Conservation (phyloP, 129 eudicot genomes). For the Saposhnikovia divaricata region DNA sequence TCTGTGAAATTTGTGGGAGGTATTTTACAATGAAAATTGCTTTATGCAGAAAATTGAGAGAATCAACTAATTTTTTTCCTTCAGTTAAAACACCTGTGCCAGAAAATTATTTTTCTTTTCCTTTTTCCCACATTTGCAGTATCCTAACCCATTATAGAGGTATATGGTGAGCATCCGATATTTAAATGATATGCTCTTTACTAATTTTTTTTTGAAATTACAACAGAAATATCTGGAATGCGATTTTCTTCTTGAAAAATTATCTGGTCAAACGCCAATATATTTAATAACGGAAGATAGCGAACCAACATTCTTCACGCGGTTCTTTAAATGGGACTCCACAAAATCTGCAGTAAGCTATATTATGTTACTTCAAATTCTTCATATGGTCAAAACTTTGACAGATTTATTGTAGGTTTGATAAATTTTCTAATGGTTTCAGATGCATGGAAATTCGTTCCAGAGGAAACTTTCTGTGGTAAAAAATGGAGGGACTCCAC, state of each 20-base stretch:
- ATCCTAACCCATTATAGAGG: not conserved
- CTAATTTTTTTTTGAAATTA: not conserved
- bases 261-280: slow-evolving; percentile 54
- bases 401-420: not conserved
- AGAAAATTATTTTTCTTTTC: not conserved
- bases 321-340: slow-evolving; percentile 82
- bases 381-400: not conserved
- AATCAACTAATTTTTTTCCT: not conserved
- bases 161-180: not conserved
- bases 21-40: not conserved
- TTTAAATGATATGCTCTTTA: not conserved
- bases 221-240: slow-evolving; percentile 45
- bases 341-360: slow-evolving; percentile 53
- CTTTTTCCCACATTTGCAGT: not conserved
- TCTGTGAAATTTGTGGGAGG: not conserved
- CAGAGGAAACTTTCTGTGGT: slow-evolving; percentile 64
- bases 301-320: slow-evolving; percentile 88
- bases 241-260: slow-evolving; percentile 58
- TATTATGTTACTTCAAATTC: not conserved
- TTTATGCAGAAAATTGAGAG: not conserved
- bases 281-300: slow-evolving; percentile 67
- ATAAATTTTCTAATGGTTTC: slow-evolving; percentile 16
- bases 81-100: not conserved
- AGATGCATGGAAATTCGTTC: slow-evolving; percentile 95
- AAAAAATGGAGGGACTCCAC: slow-evolving; percentile 54